Conservation (phyloP, 2,329 filamentous ascomycete genomes). For the Xylaria multiplex region DNA sequence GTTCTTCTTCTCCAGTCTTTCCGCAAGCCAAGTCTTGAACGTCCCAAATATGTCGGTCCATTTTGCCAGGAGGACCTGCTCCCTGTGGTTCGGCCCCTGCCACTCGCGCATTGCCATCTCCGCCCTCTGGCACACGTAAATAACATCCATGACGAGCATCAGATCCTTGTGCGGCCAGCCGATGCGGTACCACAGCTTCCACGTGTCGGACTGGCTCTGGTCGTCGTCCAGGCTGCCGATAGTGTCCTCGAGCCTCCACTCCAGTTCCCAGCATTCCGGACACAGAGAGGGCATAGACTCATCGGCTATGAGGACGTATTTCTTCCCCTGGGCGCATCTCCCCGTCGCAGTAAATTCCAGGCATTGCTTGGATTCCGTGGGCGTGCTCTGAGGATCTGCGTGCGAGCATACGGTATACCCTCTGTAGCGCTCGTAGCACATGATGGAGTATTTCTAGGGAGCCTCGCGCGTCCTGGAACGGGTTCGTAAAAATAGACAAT, state of each 20-base stretch:
- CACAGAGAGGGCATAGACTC: neutral
- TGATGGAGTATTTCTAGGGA: neutral
- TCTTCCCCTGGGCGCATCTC: constrained; percentile 10
- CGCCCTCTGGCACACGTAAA: neutral
- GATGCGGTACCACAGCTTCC: constrained; percentile 23
- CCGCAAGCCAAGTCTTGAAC: constrained; percentile 24
- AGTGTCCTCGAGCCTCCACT: neutral
- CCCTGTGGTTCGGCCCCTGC: constrained; percentile 5
- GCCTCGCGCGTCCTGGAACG: neutral
- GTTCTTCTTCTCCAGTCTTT: constrained; percentile 25
- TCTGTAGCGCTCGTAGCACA: constrained; percentile 26
- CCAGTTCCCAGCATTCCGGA: neutral
- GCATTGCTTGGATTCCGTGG: constrained; percentile 5
- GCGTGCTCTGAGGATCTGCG: constrained; percentile 19
- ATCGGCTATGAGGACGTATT: neutral
- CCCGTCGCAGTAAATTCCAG: neutral
- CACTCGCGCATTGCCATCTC: constrained; percentile 2
- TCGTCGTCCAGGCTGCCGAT: constrained; percentile 16
- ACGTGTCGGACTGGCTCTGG: constrained; percentile 7
- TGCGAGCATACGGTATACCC: constrained; percentile 19
- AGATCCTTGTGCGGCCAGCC: constrained; percentile 6
- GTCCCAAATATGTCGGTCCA: constrained; percentile 14
- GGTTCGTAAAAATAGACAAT: neutral
- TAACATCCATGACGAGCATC: constrained; percentile 4
- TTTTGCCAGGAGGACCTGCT: neutral